Conservation (phyloP, 2,329 filamentous ascomycete genomes). For the Raffaelea albimanens region DNA sequence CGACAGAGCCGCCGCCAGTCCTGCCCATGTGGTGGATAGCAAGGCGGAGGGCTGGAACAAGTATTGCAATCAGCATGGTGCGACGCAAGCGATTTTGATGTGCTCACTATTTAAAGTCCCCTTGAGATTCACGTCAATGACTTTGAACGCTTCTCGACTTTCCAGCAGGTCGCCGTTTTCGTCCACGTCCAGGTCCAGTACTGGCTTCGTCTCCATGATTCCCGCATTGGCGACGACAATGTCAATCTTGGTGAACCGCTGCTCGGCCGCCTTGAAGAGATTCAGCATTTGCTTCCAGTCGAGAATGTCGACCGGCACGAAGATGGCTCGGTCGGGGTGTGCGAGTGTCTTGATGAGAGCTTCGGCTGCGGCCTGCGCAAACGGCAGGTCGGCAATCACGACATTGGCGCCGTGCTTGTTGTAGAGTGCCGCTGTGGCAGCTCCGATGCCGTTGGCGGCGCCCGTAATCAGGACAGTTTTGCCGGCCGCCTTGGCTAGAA, state of each 20-base stretch:
- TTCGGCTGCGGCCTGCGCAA: slow-evolving; percentile 16
- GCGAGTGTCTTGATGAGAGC: slow-evolving; percentile 19
- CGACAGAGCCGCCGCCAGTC: slow-evolving; percentile 28
- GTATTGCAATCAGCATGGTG: no score
- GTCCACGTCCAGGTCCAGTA: slow-evolving; percentile 19
- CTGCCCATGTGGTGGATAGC: slow-evolving; percentile 17
- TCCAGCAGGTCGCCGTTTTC: slow-evolving; percentile 13
- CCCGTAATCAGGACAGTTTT: slow-evolving; percentile 17
- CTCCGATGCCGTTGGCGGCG: slow-evolving; percentile 5
- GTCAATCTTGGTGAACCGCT: slow-evolving; percentile 25
- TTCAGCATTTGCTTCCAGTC: slow-evolving; percentile 25
- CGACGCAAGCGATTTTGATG: no score
- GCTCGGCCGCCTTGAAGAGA: slow-evolving; percentile 22
- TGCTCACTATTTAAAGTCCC: slow-evolving; percentile 32
- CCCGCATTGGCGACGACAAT: slow-evolving; percentile 33
- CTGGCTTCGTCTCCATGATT: slow-evolving; percentile 21
- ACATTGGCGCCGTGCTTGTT: slow-evolving; percentile 4
- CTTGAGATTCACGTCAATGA: slow-evolving; percentile 32
- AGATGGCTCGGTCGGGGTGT: slow-evolving; percentile 21
- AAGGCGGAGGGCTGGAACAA: slow-evolving; percentile 4
- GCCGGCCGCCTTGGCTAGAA: slow-evolving; percentile 9
- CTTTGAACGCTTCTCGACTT: slow-evolving; percentile 17
- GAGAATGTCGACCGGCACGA: slow-evolving; percentile 24
- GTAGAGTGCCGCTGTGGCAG: slow-evolving; percentile 2
- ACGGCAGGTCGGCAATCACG: slow-evolving; percentile 23